Evolutionary conservation across 2,329 filamentous ascomycete genomes (phyloP).

Genomic region (Chaetomiaceae sp.): DNA sequence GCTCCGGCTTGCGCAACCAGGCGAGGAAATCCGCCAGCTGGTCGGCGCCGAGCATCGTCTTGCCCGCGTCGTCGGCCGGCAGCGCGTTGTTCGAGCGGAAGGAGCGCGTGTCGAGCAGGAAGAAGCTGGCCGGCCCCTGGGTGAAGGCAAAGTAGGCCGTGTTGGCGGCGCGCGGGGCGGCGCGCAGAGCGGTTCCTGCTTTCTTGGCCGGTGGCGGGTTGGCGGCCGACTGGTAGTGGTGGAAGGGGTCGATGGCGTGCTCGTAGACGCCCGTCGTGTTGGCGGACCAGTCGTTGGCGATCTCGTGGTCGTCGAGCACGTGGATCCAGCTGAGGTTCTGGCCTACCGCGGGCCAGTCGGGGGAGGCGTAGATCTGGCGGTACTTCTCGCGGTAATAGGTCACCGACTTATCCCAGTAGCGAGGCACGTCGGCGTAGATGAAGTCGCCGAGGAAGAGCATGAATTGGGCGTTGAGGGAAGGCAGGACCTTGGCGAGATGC

Average conservation of each 20-base stretch:
- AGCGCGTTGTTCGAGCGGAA: conserved; percentile 68
- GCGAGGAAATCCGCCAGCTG: conserved; percentile 75
- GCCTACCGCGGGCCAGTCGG: conserved; percentile 74
- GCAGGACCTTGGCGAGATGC: conserved; percentile 67
- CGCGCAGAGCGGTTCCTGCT: conserved; percentile 36
- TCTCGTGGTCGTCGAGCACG: conserved; percentile 94
- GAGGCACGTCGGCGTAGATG: conserved; percentile 85
- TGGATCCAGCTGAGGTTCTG: conserved; percentile 94
- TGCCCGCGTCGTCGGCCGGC: conserved; percentile 51
- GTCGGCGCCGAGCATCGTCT: conserved; percentile 78
- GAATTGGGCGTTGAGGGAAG: conserved; percentile 65
- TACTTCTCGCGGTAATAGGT: conserved; percentile 88
- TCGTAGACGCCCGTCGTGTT: conserved; percentile 76
- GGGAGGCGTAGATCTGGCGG: conserved; percentile 89
- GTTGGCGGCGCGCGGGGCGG: conserved; percentile 34
- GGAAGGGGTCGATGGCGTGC: conserved; percentile 76
- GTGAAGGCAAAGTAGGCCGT: conserved; percentile 85
- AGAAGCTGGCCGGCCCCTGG: conserved; percentile 88
- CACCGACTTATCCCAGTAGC: conserved; percentile 62
- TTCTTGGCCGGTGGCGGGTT: conserved; percentile 69
- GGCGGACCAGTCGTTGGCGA: conserved; percentile 84
- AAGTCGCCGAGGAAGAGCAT: conserved; percentile 83
- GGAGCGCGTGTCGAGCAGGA: conserved; percentile 85
- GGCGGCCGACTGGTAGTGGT: conserved; percentile 74
- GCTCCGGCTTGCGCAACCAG: conserved; percentile 68